Evolutionary conservation across 352 stramenopile species (phyloP).

Genomic region (Phytopythium chamaehyphon): DNA sequence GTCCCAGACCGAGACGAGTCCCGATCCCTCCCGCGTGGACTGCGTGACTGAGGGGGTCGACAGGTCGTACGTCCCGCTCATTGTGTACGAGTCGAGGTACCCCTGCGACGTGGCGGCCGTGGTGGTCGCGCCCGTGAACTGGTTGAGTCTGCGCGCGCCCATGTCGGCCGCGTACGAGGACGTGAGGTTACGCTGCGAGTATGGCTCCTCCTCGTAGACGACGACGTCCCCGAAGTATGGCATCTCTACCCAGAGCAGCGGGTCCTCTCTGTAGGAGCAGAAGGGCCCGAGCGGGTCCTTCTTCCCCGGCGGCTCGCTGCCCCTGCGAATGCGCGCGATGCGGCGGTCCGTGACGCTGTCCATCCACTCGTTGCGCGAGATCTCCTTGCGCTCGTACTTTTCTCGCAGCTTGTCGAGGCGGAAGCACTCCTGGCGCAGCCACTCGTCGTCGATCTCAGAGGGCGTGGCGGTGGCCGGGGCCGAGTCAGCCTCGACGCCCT

Average conservation of each 20-base stretch:
- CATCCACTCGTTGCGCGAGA: slow-evolving; percentile 88
- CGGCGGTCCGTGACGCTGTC: slow-evolving; percentile 85
- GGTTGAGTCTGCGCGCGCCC: slow-evolving; percentile 29
- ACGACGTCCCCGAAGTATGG: slow-evolving; percentile 90
- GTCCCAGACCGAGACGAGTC: slow-evolving; percentile 78
- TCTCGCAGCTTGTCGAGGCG: slow-evolving; percentile 86
- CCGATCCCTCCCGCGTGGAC: slow-evolving; percentile 9
- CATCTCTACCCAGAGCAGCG: slow-evolving; percentile 86
- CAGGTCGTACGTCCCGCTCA: slow-evolving; percentile 50
- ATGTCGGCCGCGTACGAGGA: slow-evolving; percentile 54
- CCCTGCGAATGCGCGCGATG: slow-evolving; percentile 79
- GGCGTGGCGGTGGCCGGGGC: slow-evolving; percentile 57
- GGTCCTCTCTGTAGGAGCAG: slow-evolving; percentile 76
- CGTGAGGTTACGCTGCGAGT: slow-evolving; percentile 66
- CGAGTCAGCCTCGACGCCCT: slow-evolving; percentile 61
- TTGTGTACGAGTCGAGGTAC: slow-evolving; percentile 36
- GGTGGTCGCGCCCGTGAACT: slow-evolving; percentile 20
- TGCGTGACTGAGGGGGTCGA: slow-evolving; percentile 15
- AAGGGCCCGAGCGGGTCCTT: slow-evolving; percentile 75
- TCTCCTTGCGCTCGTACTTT: slow-evolving; percentile 87
- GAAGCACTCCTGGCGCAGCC: slow-evolving; percentile 69
- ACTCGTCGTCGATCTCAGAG: slow-evolving; percentile 73
- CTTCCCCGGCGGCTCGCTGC: slow-evolving; percentile 63
- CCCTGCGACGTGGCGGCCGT: slow-evolving; percentile 8
- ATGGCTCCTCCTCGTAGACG: slow-evolving; percentile 91